Conservation (phyloP, 805 yeast genomes). For the Myxozyma monticola region DNA sequence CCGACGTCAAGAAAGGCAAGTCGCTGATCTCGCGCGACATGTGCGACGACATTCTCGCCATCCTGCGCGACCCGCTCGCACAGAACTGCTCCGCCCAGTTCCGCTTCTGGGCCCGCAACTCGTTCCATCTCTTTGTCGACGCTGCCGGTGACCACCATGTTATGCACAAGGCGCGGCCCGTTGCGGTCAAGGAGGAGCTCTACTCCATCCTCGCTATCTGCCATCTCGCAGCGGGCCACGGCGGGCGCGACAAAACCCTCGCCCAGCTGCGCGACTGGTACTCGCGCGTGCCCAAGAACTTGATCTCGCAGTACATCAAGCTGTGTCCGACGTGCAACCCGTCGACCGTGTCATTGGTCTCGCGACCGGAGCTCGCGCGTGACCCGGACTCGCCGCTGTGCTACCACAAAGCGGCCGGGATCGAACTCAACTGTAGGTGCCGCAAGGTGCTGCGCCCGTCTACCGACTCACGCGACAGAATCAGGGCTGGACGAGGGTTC, state of each 20-base stretch:
- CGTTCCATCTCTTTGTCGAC: conserved; percentile 19
- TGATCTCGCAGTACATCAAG: conserved; percentile 28
- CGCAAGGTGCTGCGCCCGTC: background rate
- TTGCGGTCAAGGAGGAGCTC: conserved; percentile 27
- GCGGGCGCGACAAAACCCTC: conserved; percentile 30
- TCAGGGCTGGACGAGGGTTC: background rate
- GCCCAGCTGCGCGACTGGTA: conserved; percentile 25
- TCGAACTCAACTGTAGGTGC: conserved; percentile 7
- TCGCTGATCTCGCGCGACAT: conserved; percentile 24
- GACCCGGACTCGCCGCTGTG: conserved; percentile 2
- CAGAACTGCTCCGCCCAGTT: conserved; percentile 21
- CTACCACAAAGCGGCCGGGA: conserved; percentile 9
- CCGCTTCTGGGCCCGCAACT: conserved; percentile 27
- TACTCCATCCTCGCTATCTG: conserved; percentile 22
- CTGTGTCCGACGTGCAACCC: conserved; percentile 40
- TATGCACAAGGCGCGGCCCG: conserved; percentile 28
- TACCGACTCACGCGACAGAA: background rate
- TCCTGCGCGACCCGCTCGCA: conserved; percentile 8
- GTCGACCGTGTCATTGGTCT: conserved; percentile 70
- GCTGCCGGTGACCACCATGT: conserved; percentile 1
- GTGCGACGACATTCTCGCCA: conserved; percentile 19
- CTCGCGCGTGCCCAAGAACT: conserved; percentile 28
- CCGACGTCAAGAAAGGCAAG: conserved; percentile 25
- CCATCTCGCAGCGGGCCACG: conserved; percentile 21
- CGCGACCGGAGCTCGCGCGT: conserved; percentile 54